Base-by-base conservation (phyloP, 768 basidiomycete species). In the Boletellus ananiceps region DNA sequence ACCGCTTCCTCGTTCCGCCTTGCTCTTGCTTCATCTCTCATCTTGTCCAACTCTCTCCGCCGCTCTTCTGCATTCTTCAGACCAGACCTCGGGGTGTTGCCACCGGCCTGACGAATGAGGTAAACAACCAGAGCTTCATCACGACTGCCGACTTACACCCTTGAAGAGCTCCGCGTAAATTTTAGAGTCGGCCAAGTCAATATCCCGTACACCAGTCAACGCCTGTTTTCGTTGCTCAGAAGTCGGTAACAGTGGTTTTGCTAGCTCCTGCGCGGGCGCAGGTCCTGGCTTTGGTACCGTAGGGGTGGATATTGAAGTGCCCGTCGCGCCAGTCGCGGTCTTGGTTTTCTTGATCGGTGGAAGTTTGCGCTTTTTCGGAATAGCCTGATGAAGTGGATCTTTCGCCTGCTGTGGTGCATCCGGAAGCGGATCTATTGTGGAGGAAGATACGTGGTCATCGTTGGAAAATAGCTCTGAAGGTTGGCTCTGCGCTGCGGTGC, bases 321-420 rank as follows among this genome's bases (percentile, higher is more conserved):
- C 50, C 2, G 61, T 57, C 14, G 63, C 51, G 11, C 59, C 41
- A 0, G 40, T 16, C 8, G 63, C 43, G n/a, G 62, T 56, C 63
- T 84, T 83, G 65, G 72, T 80, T 69, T 85, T 84, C 71, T 78
- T 84, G 52, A 86, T 86, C n/a, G 77, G 68, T 0, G 84, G 82
- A 18, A 83, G 71, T 60, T 85, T 87, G 34, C 72, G 76, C 62
- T 82, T 85, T 71, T 79, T 83, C n/a, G 71, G 69, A 16, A 72
- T 46, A 21, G 55, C 8, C 21, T 62, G 65, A 27, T 54, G 49
- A 13, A 61, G 44, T 1, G 40, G 29, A 7, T 71, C 67, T 38
- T 55, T 57, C n/a, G 61, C 50, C 4, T 69, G 59, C 12, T 70
- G 62, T 21, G 65, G 59, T 44, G 23, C 23, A 23, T 60, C 60